Conservation (phyloP, 768 basidiomycete genomes). For the Trametes villosa region DNA sequence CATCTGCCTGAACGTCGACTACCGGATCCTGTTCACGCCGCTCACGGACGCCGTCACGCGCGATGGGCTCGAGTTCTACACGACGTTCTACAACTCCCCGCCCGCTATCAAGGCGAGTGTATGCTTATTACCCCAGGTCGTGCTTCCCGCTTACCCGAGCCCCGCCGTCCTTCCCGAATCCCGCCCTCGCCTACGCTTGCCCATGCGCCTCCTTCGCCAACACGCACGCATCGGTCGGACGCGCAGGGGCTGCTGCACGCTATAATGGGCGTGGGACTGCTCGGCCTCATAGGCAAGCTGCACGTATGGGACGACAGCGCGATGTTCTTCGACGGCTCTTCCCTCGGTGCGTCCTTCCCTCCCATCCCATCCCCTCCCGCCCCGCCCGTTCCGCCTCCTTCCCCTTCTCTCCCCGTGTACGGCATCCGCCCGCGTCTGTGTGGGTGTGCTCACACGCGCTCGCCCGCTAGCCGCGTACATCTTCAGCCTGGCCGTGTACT, state of each 20-base stretch:
- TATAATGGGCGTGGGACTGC: conserved; percentile 76
- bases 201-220: conserved; percentile 4
- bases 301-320: conserved; percentile 91
- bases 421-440: not conserved
- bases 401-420: not conserved
- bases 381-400: conserved; percentile 1
- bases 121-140: not conserved
- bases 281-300: conserved; percentile 78
- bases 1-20: conserved; percentile 87
- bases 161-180: too few relatives aligned
- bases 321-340: conserved; percentile 92
- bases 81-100: conserved; percentile 91
- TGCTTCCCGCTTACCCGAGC: not conserved
- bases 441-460: conserved; percentile 6
- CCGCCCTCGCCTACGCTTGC: not conserved
- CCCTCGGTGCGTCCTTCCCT: conserved; percentile 61
- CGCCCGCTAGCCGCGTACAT: conserved; percentile 64
- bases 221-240: not conserved
- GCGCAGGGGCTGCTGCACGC: conserved; percentile 83
- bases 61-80: conserved; percentile 89
- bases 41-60: conserved; percentile 65
- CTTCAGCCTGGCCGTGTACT: conserved; percentile 78
- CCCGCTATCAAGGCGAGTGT: conserved; percentile 83
- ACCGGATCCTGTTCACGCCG: conserved; percentile 75
- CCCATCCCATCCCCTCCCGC: not conserved